Evolutionary conservation across 495 filamentous ascomycete genomes (phyloP).

Genomic region (Aspergillus leporis): DNA sequence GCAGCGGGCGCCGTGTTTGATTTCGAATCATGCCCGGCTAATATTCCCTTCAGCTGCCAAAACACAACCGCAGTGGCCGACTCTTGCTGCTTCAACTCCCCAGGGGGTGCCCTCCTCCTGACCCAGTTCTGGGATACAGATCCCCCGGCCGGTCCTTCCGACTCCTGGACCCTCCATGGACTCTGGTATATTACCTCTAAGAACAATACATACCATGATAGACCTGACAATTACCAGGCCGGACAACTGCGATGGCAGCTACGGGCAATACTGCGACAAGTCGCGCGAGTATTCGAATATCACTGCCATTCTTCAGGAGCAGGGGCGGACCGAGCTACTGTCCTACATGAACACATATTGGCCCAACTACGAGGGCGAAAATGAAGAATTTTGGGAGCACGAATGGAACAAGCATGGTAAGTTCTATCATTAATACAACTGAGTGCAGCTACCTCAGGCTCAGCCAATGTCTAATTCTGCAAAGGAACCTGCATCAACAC

Average conservation of each 20-base stretch:
- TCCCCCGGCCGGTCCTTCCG: conserved; percentile 61
- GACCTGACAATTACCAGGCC: conserved; percentile 46
- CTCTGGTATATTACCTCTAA: conserved; percentile 53
- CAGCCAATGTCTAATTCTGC: not conserved
- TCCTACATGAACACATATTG: conserved; percentile 74
- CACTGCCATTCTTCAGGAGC: conserved; percentile 56
- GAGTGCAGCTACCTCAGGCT: not conserved
- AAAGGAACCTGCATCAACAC: conserved; percentile 55
- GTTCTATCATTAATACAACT: not conserved
- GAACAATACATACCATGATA: not conserved
- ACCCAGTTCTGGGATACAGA: conserved; percentile 83
- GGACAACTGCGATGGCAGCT: conserved; percentile 78
- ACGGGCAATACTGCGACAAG: conserved; percentile 65
- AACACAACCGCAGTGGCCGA: conserved; percentile 39
- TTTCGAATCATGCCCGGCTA: conserved; percentile 29
- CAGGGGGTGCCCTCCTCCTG: conserved; percentile 69
- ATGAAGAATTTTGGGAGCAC: conserved; percentile 73
- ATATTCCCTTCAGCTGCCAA: conserved; percentile 40
- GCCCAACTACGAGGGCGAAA: conserved; percentile 58
- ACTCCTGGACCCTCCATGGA: conserved; percentile 82
- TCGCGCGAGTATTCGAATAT: conserved; percentile 67
- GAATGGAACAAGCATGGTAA: conserved; percentile 78
- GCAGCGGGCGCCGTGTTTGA: conserved; percentile 24
- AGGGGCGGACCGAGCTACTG: conserved; percentile 59
- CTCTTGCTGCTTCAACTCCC: conserved; percentile 75